phyloP scores from a whole-genome alignment of 2,329 filamentous ascomycete genomes.

The Aspergillus cejpii region DNA sequence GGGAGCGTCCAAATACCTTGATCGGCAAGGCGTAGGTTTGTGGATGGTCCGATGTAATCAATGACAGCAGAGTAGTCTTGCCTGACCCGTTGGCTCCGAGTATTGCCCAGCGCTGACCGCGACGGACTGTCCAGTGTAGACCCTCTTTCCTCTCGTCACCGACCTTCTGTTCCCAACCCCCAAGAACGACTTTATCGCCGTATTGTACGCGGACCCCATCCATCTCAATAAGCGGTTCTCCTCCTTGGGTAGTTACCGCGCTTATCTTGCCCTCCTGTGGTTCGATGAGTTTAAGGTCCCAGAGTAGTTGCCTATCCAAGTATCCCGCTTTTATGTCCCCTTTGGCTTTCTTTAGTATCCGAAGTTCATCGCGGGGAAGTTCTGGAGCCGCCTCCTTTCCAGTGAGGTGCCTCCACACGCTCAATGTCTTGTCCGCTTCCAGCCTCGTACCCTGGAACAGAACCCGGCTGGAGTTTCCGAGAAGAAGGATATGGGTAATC shows the following conservation, averaged over 20 bases:
- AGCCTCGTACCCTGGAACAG: conserved; percentile 59
- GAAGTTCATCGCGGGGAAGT: conserved; percentile 5
- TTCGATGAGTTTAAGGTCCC: conserved; percentile 19
- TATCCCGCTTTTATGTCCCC: conserved; percentile 16
- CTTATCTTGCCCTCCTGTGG: conserved; percentile 11
- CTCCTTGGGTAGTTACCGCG: conserved; percentile 30
- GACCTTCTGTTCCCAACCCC: conserved; percentile 64
- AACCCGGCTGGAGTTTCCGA: conserved; percentile 62
- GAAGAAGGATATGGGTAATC: conserved; percentile 75
- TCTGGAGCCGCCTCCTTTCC: conserved; percentile 2
- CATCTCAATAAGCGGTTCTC: conserved; percentile 79
- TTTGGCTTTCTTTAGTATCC: conserved; percentile 10
- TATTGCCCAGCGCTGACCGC: conserved; percentile 82
- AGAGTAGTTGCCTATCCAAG: conserved; percentile 23
- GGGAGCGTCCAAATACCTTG: conserved; percentile 72
- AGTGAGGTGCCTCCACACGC: conserved; percentile 26
- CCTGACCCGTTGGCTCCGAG: conserved; percentile 92
- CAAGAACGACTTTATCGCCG: conserved; percentile 67
- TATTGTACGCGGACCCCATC: conserved; percentile 75
- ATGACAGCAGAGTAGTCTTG: conserved; percentile 87
- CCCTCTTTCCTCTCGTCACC: conserved; percentile 52
- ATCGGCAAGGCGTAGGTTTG: conserved; percentile 88
- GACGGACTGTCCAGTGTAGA: conserved; percentile 72
- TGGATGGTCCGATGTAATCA: conserved; percentile 92
- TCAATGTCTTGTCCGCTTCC: conserved; percentile 47